A percentile compares a stretch with the other conserved stretches of the same genome.
Evolutionary conservation across 2,329 filamentous ascomycete genomes (phyloP).

Genomic region (Amauroascus verrucosus): DNA sequence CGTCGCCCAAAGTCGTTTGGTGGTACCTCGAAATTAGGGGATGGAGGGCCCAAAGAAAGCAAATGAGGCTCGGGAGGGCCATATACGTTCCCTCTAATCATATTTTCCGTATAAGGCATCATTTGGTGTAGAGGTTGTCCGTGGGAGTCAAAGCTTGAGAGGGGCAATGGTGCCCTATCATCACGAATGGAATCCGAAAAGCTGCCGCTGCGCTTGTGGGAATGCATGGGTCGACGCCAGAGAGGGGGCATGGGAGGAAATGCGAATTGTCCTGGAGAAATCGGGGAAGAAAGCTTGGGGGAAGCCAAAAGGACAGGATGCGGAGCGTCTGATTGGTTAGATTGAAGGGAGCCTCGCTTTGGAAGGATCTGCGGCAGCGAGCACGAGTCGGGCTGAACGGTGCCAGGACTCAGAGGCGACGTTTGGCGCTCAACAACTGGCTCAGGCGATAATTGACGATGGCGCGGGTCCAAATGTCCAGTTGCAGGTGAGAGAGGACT

Average conservation of each 20-base stretch:
- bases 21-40: conserved; percentile 30
- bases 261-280: conserved; percentile 21
- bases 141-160: conserved; percentile 35
- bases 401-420: background rate
- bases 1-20: conserved; percentile 18
- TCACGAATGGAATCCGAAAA: conserved; percentile 76
- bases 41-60: conserved; percentile 49
- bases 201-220: conserved; percentile 73
- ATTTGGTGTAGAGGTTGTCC: conserved; percentile 45
- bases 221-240: conserved; percentile 40
- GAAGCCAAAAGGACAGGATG: conserved; percentile 35
- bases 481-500: background rate
- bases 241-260: conserved; percentile 23
- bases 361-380: conserved; percentile 44
- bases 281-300: conserved; percentile 19
- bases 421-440: background rate
- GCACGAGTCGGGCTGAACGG: conserved; percentile 46
- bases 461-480: background rate
- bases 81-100: conserved; percentile 77
- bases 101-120: conserved; percentile 63
- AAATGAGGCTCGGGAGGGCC: conserved; percentile 76
- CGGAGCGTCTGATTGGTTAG: conserved; percentile 27
- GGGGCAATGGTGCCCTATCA: conserved; percentile 45
- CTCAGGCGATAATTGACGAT: background rate
- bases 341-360: conserved; percentile 22